Evolutionary conservation across 345 rosid genomes (phyloP).

Genomic region (Microthlaspi erraticum): DNA sequence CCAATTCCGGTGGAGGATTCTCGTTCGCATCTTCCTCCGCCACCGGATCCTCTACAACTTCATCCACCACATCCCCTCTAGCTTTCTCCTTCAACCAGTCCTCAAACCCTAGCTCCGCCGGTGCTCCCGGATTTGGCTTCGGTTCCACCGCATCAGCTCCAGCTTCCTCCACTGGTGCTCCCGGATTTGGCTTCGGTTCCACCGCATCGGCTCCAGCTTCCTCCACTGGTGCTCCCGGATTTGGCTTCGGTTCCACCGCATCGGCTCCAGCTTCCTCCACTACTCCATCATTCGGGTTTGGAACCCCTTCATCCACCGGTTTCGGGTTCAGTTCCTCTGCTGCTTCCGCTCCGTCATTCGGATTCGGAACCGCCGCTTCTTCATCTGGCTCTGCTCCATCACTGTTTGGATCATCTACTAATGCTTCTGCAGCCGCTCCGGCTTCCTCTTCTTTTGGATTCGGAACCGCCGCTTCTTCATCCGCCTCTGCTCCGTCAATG

Average conservation of each 20-base stretch:
- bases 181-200: constrained; percentile 45
- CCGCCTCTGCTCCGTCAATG: constrained; percentile 38
- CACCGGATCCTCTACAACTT: constrained; percentile 43
- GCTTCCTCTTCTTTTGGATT: constrained; percentile 36
- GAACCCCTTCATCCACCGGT: constrained; percentile 34
- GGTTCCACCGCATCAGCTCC: constrained; percentile 43
- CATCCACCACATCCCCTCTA: constrained; percentile 48
- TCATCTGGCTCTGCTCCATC: constrained; percentile 41
- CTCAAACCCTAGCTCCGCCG: constrained; percentile 46
- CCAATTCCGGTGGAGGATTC: constrained; percentile 43
- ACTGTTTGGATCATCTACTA: constrained; percentile 34
- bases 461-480: constrained; percentile 32
- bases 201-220: constrained; percentile 37
- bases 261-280: constrained; percentile 42
- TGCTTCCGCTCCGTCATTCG: constrained; percentile 10
- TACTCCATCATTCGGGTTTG: constrained; percentile 46
- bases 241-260: constrained; percentile 46
- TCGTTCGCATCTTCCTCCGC: constrained; percentile 52
- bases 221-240: constrained; percentile 45
- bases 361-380: constrained; percentile 32
- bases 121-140: constrained; percentile 35
- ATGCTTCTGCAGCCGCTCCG: constrained; percentile 36
- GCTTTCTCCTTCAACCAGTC: constrained; percentile 46
- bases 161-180: constrained; percentile 45
- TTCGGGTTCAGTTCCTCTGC: constrained; percentile 45